These are phyloP conservation scores for Halophytophthora polymorphica DNA, from an alignment of 352 stramenopile species.

Conservation along the genomic window DNA sequence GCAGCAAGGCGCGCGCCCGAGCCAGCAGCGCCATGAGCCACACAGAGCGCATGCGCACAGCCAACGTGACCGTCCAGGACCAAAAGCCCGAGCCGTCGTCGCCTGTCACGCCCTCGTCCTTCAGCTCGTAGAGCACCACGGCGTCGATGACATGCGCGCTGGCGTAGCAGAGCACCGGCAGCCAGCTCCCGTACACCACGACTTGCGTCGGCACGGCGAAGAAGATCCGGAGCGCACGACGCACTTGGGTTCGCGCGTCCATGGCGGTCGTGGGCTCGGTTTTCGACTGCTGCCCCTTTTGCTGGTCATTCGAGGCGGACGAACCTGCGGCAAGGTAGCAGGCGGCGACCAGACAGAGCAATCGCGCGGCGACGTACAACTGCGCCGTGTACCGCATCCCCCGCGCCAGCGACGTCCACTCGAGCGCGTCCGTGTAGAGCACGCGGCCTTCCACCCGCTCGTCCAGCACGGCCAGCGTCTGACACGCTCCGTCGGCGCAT, in stretches of 20 bases:
- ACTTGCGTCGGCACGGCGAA: conserved; percentile 50
- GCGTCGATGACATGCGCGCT: conserved; percentile 49
- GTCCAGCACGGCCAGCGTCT: conserved; percentile 32
- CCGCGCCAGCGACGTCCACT: conserved; percentile 48
- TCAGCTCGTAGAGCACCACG: conserved; percentile 48
- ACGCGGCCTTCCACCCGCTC: conserved; percentile 47
- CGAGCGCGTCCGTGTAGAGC: conserved; percentile 50
- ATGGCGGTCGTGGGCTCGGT: not conserved
- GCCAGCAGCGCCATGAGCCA: conserved; percentile 47
- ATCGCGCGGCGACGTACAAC: conserved; percentile 36
- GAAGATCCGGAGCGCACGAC: conserved; percentile 28
- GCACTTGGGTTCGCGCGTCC: not conserved
- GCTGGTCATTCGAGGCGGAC: not conserved
- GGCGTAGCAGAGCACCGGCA: conserved; percentile 44
- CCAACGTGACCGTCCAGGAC: conserved; percentile 32
- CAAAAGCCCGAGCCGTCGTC: conserved; percentile 25
- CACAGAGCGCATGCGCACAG: conserved; percentile 48
- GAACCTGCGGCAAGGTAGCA: conserved; percentile 24
- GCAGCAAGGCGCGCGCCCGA: conserved; percentile 39
- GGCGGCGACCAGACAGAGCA: conserved; percentile 30
- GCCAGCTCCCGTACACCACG: conserved; percentile 50
- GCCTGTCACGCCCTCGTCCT: conserved; percentile 37
- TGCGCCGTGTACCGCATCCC: conserved; percentile 42
- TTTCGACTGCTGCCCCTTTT: not conserved
- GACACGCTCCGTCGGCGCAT: conserved; percentile 21